Conservation (phyloP, 1,139 yeast species). For the Tardiomyces depauwii region DNA sequence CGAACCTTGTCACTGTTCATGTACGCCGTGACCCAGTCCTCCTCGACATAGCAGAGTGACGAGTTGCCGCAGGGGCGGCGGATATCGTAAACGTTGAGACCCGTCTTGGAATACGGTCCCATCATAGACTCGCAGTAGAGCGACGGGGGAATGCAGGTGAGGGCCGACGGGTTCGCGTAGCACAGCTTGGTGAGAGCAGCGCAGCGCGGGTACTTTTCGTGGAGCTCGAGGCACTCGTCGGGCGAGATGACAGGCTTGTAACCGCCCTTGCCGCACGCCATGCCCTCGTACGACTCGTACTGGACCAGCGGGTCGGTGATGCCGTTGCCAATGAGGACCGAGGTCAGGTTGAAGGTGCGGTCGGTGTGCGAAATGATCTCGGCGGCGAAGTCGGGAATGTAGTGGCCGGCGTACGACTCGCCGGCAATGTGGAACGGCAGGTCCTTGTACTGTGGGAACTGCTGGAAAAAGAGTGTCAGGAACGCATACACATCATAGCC, state of each 20-base stretch:
- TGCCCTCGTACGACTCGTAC: slow-evolving; percentile 81
- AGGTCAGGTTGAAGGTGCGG: slow-evolving; percentile 72
- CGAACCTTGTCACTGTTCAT: slow-evolving; percentile 51
- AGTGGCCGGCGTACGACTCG: slow-evolving; percentile 98
- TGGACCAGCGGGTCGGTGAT: slow-evolving; percentile 88
- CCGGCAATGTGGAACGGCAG: slow-evolving; percentile 91
- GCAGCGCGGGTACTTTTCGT: slow-evolving; percentile 45
- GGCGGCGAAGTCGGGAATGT: slow-evolving; percentile 85
- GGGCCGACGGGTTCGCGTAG: slow-evolving; percentile 41
- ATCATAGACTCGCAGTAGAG: slow-evolving; percentile 62
- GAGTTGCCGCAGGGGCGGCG: slow-evolving; percentile 45
- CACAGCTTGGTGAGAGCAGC: slow-evolving; percentile 42
- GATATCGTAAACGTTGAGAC: slow-evolving; percentile 60
- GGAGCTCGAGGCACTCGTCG: slow-evolving; percentile 49
- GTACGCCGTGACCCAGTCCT: slow-evolving; percentile 44
- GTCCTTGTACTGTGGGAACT: slow-evolving; percentile 68
- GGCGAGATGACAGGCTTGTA: slow-evolving; percentile 32
- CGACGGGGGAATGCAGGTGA: slow-evolving; percentile 48
- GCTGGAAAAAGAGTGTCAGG: slow-evolving; percentile 78
- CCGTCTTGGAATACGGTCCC: slow-evolving; percentile 46
- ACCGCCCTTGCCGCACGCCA: slow-evolving; percentile 97
- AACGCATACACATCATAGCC: slow-evolving; percentile 91
- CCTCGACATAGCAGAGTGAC: slow-evolving; percentile 47
- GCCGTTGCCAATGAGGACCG: slow-evolving; percentile 93
- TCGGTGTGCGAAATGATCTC: slow-evolving; percentile 74